Evolutionary conservation across 768 basidiomycete species (phyloP).

Genomic region (Suillus placidus): DNA sequence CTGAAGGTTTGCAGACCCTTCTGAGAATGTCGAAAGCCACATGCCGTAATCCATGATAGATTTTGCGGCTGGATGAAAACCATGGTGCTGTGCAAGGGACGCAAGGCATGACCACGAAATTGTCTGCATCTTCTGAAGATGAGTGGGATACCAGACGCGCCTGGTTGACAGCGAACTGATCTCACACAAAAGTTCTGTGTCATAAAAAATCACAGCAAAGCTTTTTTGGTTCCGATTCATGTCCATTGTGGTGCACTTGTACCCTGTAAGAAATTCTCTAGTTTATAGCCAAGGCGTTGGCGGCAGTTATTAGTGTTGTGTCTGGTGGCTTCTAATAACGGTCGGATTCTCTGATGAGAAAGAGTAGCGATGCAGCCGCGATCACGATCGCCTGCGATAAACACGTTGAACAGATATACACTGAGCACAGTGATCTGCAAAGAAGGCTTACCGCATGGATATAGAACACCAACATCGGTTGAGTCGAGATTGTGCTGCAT

Average conservation of each 20-base stretch:
- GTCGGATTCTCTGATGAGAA: constrained; percentile 30
- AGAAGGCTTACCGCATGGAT: constrained; percentile 23
- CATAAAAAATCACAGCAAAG: constrained; percentile 8
- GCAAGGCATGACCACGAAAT: constrained; percentile 17
- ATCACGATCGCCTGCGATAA: constrained; percentile 19
- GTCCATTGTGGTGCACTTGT: no score
- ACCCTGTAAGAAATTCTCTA: not conserved
- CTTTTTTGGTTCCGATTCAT: not conserved
- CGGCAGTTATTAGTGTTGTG: not conserved
- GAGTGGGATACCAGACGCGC: constrained; percentile 41
- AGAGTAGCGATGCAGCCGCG: constrained; percentile 18
- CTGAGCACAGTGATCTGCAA: not conserved
- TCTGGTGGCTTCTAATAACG: constrained; percentile 11
- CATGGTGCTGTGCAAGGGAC: not conserved
- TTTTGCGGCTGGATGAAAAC: not conserved
- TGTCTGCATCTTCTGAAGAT: constrained; percentile 42
- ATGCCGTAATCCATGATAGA: not conserved
- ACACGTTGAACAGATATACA: constrained; percentile 1
- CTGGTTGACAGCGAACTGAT: constrained; percentile 40
- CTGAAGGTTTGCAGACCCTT: not conserved
- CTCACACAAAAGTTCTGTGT: constrained; percentile 34
- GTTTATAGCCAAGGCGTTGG: not conserved
- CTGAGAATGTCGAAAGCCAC: not conserved
- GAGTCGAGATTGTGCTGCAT: constrained; percentile 20
- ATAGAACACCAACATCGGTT: constrained; percentile 28